phyloP scores from a whole-genome alignment of 768 basidiomycete species.

The Sarcomyxa edulis region DNA sequence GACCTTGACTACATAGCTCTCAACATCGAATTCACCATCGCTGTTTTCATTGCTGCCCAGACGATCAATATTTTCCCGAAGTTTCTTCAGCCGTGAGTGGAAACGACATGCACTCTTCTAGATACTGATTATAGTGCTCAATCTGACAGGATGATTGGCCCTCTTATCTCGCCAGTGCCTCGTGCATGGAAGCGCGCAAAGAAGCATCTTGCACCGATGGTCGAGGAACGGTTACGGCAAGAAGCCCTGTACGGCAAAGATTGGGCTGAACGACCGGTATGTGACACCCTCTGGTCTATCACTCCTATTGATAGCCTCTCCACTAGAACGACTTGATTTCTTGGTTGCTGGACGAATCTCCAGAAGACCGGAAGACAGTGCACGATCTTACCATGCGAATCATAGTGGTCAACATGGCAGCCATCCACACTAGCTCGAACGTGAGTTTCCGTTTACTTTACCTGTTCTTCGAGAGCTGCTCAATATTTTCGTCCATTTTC shows the following conservation, averaged over 20 bases:
- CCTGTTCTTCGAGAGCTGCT: background rate
- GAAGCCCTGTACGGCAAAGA: constrained; percentile 25
- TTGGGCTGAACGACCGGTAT: constrained; percentile 30
- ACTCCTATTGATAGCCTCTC: background rate
- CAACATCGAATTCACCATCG: constrained; percentile 28
- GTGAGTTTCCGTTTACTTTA: constrained; percentile 11
- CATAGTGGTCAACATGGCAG: constrained; percentile 25
- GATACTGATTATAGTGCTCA: too few relatives aligned
- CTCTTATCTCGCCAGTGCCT: constrained; percentile 15
- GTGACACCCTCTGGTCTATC: background rate
- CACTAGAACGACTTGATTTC: constrained; percentile 27
- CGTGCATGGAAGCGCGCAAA: constrained; percentile 16
- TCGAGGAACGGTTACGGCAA: constrained; percentile 23
- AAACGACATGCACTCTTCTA: constrained; percentile 5
- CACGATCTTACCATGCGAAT: constrained; percentile 12
- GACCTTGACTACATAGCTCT: constrained; percentile 33
- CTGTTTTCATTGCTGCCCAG: constrained; percentile 23
- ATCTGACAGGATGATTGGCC: constrained; percentile 17
- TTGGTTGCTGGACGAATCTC: constrained; percentile 26
- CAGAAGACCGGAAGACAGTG: constrained; percentile 7
- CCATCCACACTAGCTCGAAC: constrained; percentile 23
- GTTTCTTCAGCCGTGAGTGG: constrained; percentile 38
- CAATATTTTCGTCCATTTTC: background rate
- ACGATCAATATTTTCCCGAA: constrained; percentile 33
- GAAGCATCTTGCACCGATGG: constrained; percentile 21